Evolutionary conservation across 2,329 filamentous ascomycete genomes (phyloP), one percentile per base, ranked within the genome.

Genomic region (Phaeomoniella chlamydospora): DNA sequence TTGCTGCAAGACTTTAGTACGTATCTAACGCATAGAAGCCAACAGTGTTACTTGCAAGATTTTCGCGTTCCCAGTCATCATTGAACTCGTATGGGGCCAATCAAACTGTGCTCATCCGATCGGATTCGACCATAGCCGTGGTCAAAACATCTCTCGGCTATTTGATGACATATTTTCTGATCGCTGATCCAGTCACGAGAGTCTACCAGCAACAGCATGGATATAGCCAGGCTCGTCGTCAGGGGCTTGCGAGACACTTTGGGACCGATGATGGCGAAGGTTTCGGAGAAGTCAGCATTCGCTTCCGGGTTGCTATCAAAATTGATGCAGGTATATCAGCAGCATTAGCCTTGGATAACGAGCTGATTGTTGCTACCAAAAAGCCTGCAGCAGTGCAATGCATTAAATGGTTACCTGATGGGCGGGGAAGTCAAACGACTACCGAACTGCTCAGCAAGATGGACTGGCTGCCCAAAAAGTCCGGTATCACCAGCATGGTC

Each of bases 241-340:
- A 67, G 37, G 62, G 64, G 41, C 43, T 60, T 15, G 52, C 57
- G 22, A 56, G 53, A 30, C 56, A 61, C 18, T 74, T 80, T 57
- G 83, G 83, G 0, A 74, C 81, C 2, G 87, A 87, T 19, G 90
- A 94, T 55, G 82, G 82, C 6, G 71, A 71, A 34, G 84, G 84
- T 3, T 77, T 94, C 35, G 74, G 76, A 36, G 90, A 98, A 57
- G 75, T 93, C 38, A 93, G 80, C 48, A 70, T 98, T 34, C 80
- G 85, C 9, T 98, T 98, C 58, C 75, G 88, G 39, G 94, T 94
- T 82, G 88, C 94, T 11, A 96, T 98, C 51, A 92, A 93, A 54
- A 85, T 98, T 13, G 90, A 98, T 57, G 90, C 90, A 2, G 90
- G 90, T 2, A 94, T 98, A 47, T 77, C 78, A 46, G 83, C 78